These are phyloP conservation scores for Scenedesmus sp. DNA, from an alignment of 163 green algal species.

Conservation along the genomic window DNA sequence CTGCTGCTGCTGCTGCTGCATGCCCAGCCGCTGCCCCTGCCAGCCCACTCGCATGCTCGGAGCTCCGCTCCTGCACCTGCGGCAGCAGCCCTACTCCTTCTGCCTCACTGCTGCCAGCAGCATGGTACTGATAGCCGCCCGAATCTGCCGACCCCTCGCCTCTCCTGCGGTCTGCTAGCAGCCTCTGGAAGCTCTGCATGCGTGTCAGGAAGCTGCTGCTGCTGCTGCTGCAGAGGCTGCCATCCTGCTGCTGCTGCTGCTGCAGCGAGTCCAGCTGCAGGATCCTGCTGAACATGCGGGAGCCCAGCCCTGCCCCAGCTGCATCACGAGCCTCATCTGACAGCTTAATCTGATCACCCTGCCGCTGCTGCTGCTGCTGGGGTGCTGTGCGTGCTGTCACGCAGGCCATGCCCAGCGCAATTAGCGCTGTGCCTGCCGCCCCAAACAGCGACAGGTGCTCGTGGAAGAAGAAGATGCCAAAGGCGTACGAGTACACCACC, in stretches of 20 bases:
- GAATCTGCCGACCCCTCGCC: no score
- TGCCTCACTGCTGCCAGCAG: not conserved
- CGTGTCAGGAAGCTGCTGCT: not conserved
- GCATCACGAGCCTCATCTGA: not conserved
- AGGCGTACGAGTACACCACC: slow-evolving; percentile 37
- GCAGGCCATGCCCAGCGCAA: slow-evolving; percentile 10
- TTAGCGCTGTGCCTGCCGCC: slow-evolving; percentile 5
- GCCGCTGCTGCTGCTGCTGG: not conserved
- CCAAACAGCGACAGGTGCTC: slow-evolving; percentile 42
- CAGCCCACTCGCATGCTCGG: not conserved
- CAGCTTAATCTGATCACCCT: not conserved
- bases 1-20: slow-evolving; percentile 19
- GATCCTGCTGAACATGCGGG: not conserved
- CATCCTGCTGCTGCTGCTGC: not conserved
- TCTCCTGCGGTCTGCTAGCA: not conserved
- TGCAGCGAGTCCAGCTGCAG: not conserved
- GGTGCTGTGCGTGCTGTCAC: slow-evolving; percentile 8
- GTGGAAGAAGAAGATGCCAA: slow-evolving; percentile 33
- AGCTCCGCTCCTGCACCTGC: not conserved
- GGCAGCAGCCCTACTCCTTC: not conserved
- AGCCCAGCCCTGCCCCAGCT: not conserved
- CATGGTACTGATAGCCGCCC: not conserved
- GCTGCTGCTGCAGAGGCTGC: not conserved
- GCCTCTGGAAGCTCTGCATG: not conserved
- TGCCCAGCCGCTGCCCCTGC: no score